Conservation (phyloP, 2,329 filamentous ascomycete species). For the Penicillium sp. region DNA sequence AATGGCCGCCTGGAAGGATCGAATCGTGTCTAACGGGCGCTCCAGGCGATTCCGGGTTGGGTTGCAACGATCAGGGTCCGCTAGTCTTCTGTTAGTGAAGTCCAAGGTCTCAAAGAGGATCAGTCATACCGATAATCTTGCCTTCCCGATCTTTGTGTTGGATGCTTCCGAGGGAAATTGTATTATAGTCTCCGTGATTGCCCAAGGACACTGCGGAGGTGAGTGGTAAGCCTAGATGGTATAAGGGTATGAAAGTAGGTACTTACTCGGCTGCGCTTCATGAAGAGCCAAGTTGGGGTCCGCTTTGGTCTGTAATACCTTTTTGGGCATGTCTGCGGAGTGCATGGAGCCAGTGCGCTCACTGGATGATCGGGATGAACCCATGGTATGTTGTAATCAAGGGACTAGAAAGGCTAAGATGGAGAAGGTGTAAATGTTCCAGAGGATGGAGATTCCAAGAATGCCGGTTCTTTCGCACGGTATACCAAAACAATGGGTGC, state of each 20-base stretch:
- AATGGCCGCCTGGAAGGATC: conserved; percentile 85
- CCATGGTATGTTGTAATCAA: conserved; percentile 13
- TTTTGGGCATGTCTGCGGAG: conserved; percentile 24
- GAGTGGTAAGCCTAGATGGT: not conserved
- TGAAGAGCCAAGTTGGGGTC: conserved; percentile 82
- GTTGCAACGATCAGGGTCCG: conserved; percentile 86
- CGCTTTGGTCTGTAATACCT: conserved; percentile 68
- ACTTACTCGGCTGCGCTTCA: conserved; percentile 79
- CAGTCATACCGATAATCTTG: conserved; percentile 70
- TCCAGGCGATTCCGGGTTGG: conserved; percentile 85
- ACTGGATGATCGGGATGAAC: conserved; percentile 21
- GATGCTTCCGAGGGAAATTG: conserved; percentile 68
- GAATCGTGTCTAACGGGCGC: conserved; percentile 86
- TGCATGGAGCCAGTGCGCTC: conserved; percentile 24
- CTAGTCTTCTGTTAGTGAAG: conserved; percentile 48
- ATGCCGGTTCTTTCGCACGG: too few relatives aligned
- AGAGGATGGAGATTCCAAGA: not conserved
- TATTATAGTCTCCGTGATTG: conserved; percentile 28
- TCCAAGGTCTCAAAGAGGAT: not conserved
- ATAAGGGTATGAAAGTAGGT: not conserved
- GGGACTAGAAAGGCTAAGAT: not conserved
- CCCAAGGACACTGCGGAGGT: conserved; percentile 23
- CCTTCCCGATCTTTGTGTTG: conserved; percentile 76
- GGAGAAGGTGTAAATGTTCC: not conserved
- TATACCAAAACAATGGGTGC: not conserved